phyloP scores from a whole-genome alignment of 78 protist species.

The Protostelium mycophagum region DNA sequence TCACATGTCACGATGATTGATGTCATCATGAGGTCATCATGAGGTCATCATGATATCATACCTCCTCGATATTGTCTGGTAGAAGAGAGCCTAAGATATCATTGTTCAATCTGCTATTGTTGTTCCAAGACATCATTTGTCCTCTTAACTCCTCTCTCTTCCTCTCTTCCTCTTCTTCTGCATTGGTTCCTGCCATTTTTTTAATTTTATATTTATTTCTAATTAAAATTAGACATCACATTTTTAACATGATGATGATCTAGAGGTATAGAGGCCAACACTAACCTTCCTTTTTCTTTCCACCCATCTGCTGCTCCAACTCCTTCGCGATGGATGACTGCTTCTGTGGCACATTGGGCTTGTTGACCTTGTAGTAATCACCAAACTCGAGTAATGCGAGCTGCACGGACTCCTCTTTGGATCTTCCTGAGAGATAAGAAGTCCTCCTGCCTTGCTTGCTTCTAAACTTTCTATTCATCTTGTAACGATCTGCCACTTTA shows the following conservation, averaged over 20 bases:
- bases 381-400: neutral
- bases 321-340: neutral
- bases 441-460: neutral
- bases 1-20: no score
- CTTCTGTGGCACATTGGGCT: neutral
- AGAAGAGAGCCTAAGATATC: neutral
- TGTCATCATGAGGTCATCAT: neutral
- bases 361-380: neutral
- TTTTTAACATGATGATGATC: neutral
- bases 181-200: neutral
- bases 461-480: conserved; percentile 5
- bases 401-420: neutral
- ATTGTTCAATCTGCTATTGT: neutral
- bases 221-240: neutral
- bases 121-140: neutral
- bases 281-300: neutral
- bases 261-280: neutral
- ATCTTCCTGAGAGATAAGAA: neutral
- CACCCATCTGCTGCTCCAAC: conserved; percentile 1
- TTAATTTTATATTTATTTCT: no score
- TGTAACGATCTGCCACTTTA: conserved; percentile 7
- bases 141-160: neutral
- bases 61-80: neutral
- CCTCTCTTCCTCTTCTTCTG: neutral
- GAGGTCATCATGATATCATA: neutral